Base-by-base conservation (phyloP, 306 rosid species). In the Rubus parviflorus region DNA sequence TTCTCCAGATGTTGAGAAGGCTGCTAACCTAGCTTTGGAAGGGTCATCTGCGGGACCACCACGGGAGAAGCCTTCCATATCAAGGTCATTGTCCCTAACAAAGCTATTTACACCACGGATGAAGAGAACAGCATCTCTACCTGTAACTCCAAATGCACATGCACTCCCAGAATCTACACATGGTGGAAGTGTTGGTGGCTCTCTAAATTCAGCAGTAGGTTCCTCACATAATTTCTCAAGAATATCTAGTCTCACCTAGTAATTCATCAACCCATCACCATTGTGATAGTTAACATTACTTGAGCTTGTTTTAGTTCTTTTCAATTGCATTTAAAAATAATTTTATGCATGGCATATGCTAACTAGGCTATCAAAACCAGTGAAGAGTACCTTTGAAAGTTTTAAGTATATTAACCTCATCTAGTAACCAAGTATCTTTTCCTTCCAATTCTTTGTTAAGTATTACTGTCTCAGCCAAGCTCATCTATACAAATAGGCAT, bases 71-170 rank as follows among this genome's bases (percentile, higher is more conserved):
- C 70, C 87, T 84, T 64, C 88, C 40, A 89, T 89, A 46, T 63
- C 90, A n/a, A 89, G 92, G 80, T 88, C 99, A 64, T 79, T 89
- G 78, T 95, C 99, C 23, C 81, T 92, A 23, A 80, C 89, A 12
- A 95, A 87, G 73, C 84, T 95, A 6, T 92, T 95, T 74, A 85
- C 90, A 1, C 88, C 97, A 49, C 85, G 84, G 87, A 87, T 89
- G 75, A 91, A 91, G 79, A 85, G 95, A 73, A 88, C 99, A 2
- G 89, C 98, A 19, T 96, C 99, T 8, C 88, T 96, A 15, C 99
- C 99, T 2, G 97, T 86, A 5, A 92, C 91, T 83, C 96, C 92
- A 82, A 30, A 91, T 75, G 88, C 79, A 46, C 87, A 75, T 69
- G 80, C 83, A 52, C 85, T 81, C 70, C 70, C 79, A 1, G 97